These are phyloP conservation scores for Suhomyces vadensis DNA, from an alignment of 805 yeast species.

Conservation along the genomic window DNA sequence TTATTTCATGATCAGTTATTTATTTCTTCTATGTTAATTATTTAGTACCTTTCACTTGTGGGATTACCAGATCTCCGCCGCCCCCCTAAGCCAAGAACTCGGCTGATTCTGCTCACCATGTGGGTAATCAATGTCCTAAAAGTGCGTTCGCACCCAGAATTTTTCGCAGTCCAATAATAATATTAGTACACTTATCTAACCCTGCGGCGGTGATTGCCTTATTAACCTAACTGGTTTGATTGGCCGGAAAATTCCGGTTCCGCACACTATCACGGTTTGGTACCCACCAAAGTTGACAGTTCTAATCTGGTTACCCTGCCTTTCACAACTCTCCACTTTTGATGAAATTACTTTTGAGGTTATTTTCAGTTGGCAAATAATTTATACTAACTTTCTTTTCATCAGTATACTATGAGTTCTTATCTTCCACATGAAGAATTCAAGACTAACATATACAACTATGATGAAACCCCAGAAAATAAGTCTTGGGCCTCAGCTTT, in stretches of 20 bases:
- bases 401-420: constrained; percentile 25
- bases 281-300: no score
- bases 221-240: constrained; percentile 1
- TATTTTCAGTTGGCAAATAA: no score
- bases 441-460: constrained; percentile 50
- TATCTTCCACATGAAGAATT: constrained; percentile 43
- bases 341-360: background rate
- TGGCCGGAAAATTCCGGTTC: constrained; percentile 2
- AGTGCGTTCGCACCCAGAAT: no score
- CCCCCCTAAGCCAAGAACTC: no score
- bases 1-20: no score
- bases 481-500: constrained; percentile 89
- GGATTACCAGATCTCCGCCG: no score
- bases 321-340: background rate
- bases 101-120: no score
- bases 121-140: no score
- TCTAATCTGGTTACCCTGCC: background rate
- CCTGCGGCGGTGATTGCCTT: constrained; percentile 6
- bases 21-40: no score
- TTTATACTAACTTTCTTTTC: constrained; percentile 3
- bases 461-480: constrained; percentile 77
- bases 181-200: background rate
- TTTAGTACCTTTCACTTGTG: no score
- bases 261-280: background rate
- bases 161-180: no score